These are phyloP conservation scores for Podospora tetraspora DNA, from an alignment of 495 filamentous ascomycete genomes.

Conservation along the genomic window DNA sequence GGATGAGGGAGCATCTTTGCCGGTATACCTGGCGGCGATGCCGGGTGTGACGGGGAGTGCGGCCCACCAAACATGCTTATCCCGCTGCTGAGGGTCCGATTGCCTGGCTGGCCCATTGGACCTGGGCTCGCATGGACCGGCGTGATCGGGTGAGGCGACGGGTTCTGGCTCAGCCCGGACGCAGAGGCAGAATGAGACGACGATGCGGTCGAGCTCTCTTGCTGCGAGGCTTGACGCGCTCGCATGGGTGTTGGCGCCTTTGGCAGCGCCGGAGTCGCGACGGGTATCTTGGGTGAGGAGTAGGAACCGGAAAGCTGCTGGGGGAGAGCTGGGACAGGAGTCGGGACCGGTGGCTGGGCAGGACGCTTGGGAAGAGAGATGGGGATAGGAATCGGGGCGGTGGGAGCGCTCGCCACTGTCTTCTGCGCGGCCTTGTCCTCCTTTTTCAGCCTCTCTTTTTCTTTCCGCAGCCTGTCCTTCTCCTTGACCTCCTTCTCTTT, in stretches of 20 bases:
- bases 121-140: constrained; percentile 54
- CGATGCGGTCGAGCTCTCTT: constrained; percentile 66
- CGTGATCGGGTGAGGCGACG: constrained; percentile 57
- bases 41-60: constrained; percentile 18
- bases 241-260: constrained; percentile 77
- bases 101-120: constrained; percentile 44
- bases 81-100: constrained; percentile 24
- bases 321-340: constrained; percentile 47
- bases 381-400: constrained; percentile 30
- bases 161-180: constrained; percentile 55
- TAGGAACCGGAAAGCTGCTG: constrained; percentile 40
- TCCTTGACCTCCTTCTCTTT: constrained; percentile 36
- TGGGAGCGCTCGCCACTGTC: constrained; percentile 28
- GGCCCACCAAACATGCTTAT: constrained; percentile 10
- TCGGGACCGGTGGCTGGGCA: constrained; percentile 46
- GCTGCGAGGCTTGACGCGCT: constrained; percentile 71
- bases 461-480: constrained; percentile 13
- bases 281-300: constrained; percentile 71
- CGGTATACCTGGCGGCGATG: constrained; percentile 21
- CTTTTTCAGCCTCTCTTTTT: constrained; percentile 44
- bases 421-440: constrained; percentile 42
- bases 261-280: constrained; percentile 74
- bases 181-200: constrained; percentile 44
- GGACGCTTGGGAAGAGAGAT: constrained; percentile 48
- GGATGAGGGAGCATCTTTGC: constrained; percentile 35